Conservation (phyloP, 306 rosid genomes). For the Sindora glabra region DNA sequence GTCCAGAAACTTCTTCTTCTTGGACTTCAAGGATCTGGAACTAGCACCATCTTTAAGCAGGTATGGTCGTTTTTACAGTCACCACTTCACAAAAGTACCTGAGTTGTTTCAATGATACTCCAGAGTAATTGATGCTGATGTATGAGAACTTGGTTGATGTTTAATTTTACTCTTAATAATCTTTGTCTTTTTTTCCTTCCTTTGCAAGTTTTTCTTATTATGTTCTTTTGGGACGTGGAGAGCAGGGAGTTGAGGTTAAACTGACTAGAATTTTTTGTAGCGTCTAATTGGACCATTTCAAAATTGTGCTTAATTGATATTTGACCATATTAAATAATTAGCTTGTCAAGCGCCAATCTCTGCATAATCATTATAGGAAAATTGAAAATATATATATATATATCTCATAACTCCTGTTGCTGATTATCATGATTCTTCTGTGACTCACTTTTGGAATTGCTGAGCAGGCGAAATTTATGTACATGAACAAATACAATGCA, state of each 20-base stretch:
- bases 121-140: not conserved
- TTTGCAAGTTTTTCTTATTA: not conserved
- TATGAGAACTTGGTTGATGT: not conserved
- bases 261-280: not conserved
- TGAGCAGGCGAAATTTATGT: conserved; percentile 81
- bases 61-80: conserved; percentile 24
- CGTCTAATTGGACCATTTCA: not conserved
- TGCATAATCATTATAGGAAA: too few species aligned
- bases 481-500: conserved; percentile 63
- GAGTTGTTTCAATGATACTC: not conserved
- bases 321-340: not conserved
- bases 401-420: not conserved
- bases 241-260: not conserved
- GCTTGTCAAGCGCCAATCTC: not conserved
- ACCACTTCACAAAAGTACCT: not conserved
- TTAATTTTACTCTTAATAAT: not conserved
- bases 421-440: conserved; percentile 13
- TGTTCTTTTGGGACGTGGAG: not conserved
- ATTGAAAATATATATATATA: not conserved
- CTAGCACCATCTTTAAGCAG: conserved; percentile 98
- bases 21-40: conserved; percentile 91
- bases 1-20: conserved; percentile 88
- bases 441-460: conserved; percentile 14
- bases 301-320: not conserved
- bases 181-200: not conserved